Conservation (phyloP, 1,284 basidiomycete species). For the Rhodotorula sp. region DNA sequence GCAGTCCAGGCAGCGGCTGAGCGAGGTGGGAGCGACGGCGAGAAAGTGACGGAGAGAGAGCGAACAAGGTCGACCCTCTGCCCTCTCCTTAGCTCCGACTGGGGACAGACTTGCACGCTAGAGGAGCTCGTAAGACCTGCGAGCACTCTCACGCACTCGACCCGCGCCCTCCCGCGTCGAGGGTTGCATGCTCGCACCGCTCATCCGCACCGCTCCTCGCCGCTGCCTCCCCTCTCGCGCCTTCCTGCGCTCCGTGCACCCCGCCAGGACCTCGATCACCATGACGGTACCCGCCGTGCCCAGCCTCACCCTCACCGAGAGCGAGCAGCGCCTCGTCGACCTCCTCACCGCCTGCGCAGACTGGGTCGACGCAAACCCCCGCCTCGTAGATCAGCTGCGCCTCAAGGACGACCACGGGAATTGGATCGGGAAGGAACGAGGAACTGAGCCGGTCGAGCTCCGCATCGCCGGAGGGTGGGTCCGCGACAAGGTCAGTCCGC, state of each 20-base stretch:
- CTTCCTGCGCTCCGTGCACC: background rate
- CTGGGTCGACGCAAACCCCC: slow-evolving; percentile 37
- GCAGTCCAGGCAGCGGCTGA: too few species aligned
- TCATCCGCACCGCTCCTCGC: background rate
- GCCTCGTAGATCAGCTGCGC: slow-evolving; percentile 28
- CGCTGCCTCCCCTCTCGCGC: background rate
- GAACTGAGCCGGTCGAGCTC: slow-evolving; percentile 38
- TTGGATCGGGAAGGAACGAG: slow-evolving; percentile 31
- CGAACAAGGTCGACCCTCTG: too few species aligned
- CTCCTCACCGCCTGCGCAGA: slow-evolving; percentile 33
- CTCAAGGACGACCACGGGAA: slow-evolving; percentile 24
- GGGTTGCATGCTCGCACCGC: too few species aligned
- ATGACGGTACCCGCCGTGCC: background rate
- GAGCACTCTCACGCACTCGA: too few species aligned
- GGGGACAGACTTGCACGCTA: too few species aligned
- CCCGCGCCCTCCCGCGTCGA: too few species aligned
- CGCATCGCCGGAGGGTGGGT: slow-evolving; percentile 48
- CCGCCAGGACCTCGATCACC: slow-evolving; percentile 2
- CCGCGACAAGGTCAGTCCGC: slow-evolving; percentile 72
- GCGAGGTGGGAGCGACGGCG: too few species aligned
- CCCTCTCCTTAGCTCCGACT: too few species aligned
- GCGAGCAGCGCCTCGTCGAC: slow-evolving; percentile 20
- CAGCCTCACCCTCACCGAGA: slow-evolving; percentile 21
- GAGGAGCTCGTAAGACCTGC: too few species aligned
- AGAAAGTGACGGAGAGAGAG: too few species aligned